Percentiles rank a stretch among this genome's conserved stretches.
Conservation (phyloP, 176 grass and related monocot species). For the Rhynchospora tenuis region DNA sequence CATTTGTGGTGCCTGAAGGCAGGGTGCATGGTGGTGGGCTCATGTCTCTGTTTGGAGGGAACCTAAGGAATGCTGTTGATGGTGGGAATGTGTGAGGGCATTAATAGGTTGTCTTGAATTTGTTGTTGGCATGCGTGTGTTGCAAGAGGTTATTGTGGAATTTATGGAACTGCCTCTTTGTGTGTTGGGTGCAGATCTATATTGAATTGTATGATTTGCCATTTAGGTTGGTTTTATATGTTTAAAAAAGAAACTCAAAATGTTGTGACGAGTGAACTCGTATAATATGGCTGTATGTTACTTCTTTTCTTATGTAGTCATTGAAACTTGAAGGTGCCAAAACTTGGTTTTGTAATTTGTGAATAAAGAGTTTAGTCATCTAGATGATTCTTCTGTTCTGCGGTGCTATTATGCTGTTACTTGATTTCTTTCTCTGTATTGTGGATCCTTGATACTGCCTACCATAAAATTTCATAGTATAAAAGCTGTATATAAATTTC, state of each 20-base stretch:
- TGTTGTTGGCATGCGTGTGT: neutral
- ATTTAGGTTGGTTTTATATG: slow-evolving; percentile 20
- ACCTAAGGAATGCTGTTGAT: slow-evolving; percentile 26
- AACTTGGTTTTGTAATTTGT: slow-evolving; percentile 12
- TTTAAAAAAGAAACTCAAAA: slow-evolving; percentile 1
- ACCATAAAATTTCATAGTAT: neutral
- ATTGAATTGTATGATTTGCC: slow-evolving; percentile 8
- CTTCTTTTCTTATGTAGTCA: neutral
- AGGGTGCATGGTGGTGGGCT: slow-evolving; percentile 83
- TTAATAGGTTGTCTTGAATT: neutral
- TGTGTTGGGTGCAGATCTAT: slow-evolving; percentile 11
- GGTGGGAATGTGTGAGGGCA: slow-evolving; percentile 26
- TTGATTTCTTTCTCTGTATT: neutral
- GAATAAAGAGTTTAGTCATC: slow-evolving; percentile 17
- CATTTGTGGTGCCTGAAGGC: slow-evolving; percentile 62
- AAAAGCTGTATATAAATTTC: neutral
- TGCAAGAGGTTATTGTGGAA: neutral
- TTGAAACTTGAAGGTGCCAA: neutral
- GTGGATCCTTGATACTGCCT: neutral
- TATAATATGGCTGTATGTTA: slow-evolving; percentile 18
- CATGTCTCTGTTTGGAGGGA: slow-evolving; percentile 65
- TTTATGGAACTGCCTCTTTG: slow-evolving; percentile 11
- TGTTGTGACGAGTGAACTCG: neutral
- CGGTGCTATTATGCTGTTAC: neutral
- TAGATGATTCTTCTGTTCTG: neutral